Evolutionary conservation across 108 stramenopile genomes (phyloP).

Genomic region (Skeletonema marinoi): DNA sequence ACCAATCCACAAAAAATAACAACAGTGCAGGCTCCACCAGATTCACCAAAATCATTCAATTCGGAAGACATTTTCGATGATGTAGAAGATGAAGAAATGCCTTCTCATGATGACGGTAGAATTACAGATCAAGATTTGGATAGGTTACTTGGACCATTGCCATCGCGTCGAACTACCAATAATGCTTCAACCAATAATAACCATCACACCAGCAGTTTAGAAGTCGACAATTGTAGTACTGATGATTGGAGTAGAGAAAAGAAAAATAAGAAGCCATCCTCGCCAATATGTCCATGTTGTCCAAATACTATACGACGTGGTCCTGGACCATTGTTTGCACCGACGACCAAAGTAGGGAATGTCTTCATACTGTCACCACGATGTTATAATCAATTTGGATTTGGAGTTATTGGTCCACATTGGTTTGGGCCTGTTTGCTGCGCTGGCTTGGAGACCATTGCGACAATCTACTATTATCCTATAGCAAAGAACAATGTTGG

Average conservation of each 20-base stretch:
- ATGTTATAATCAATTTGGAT: constrained; percentile 51
- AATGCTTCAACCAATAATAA: background rate
- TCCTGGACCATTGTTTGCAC: background rate
- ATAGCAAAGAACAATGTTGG: constrained; percentile 43
- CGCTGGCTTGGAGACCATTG: constrained; percentile 44
- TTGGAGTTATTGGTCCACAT: constrained; percentile 83
- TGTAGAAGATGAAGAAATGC: constrained; percentile 12
- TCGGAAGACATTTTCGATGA: constrained; percentile 19
- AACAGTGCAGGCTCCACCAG: background rate
- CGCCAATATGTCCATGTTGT: background rate
- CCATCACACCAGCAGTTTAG: background rate
- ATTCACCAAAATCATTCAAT: constrained; percentile 15
- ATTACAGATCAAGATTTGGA: constrained; percentile 30
- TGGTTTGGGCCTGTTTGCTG: constrained; percentile 74
- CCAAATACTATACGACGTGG: background rate
- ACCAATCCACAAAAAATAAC: background rate
- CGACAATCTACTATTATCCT: constrained; percentile 51
- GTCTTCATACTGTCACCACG: constrained; percentile 1
- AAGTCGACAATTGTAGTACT: background rate
- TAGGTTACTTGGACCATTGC: constrained; percentile 17
- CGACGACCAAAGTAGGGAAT: constrained; percentile 1
- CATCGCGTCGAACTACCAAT: background rate
- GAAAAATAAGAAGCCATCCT: background rate
- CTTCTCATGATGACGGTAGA: constrained; percentile 12
- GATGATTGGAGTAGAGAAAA: constrained; percentile 1